These are phyloP conservation scores for Anacardium occidentale DNA, from an alignment of 345 rosid genomes.

Conservation along the genomic window DNA sequence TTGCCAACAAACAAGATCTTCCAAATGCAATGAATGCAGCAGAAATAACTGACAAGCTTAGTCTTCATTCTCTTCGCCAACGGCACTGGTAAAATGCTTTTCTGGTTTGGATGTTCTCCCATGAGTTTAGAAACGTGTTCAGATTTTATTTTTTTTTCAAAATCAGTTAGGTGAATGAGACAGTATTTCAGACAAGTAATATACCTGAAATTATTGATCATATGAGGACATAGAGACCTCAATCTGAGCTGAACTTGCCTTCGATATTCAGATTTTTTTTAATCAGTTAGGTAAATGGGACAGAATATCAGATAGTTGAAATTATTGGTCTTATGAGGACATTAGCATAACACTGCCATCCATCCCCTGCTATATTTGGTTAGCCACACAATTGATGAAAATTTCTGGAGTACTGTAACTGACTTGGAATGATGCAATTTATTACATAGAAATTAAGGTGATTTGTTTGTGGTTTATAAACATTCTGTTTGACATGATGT, in stretches of 20 bases:
- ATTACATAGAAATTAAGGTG: not conserved
- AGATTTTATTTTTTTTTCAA: too few relatives aligned
- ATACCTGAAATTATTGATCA: too few relatives aligned
- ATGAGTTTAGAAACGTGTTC: too few relatives aligned
- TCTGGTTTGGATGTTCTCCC: not conserved
- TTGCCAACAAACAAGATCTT: constrained; percentile 94
- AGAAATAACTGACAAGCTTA: constrained; percentile 91
- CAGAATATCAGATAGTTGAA: not conserved
- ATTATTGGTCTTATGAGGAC: not conserved
- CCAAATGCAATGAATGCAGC: constrained; percentile 97
- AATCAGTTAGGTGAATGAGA: too few relatives aligned
- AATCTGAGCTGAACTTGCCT: not conserved
- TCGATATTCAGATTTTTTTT: constrained; percentile 3
- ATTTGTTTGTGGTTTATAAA: not conserved
- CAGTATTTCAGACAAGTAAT: too few relatives aligned
- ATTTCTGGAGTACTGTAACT: not conserved
- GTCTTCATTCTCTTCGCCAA: constrained; percentile 89
- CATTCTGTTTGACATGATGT: constrained; percentile 6
- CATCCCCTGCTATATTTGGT: not conserved
- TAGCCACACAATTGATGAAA: not conserved
- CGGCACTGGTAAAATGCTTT: constrained; percentile 70
- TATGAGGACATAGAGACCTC: too few relatives aligned
- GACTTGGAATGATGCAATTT: not conserved
- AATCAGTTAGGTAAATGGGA: not conserved
- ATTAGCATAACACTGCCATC: not conserved